phyloP scores from a whole-genome alignment of 2,329 filamentous ascomycete genomes.

The Albophoma yamanashiensis region DNA sequence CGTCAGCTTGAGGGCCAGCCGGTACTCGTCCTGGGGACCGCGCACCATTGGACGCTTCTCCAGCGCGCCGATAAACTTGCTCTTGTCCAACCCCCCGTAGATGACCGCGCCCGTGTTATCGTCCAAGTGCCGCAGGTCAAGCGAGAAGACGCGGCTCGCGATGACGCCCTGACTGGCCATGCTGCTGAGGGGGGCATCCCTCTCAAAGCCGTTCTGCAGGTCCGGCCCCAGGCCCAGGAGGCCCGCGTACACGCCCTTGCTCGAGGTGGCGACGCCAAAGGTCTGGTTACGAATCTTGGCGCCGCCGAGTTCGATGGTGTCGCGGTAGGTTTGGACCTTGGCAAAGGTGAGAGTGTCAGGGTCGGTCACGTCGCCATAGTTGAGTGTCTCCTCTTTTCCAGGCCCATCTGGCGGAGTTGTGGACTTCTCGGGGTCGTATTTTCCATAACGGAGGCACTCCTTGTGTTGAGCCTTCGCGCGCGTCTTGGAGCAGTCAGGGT shows the following conservation, averaged over 20 bases:
- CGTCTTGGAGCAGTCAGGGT: slow-evolving; percentile 34
- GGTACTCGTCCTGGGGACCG: slow-evolving; percentile 22
- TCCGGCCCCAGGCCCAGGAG: slow-evolving; percentile 40
- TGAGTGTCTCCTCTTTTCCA: slow-evolving; percentile 24
- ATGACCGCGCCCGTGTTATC: slow-evolving; percentile 36
- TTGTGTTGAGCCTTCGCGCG: slow-evolving; percentile 18
- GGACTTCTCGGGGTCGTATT: slow-evolving; percentile 32
- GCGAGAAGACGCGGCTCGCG: slow-evolving; percentile 36
- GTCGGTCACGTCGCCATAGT: slow-evolving; percentile 28
- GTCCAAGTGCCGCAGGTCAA: slow-evolving; percentile 36
- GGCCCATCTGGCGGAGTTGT: slow-evolving; percentile 25
- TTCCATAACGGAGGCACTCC: slow-evolving; percentile 29
- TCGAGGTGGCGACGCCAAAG: slow-evolving; percentile 35
- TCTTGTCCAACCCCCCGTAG: slow-evolving; percentile 42
- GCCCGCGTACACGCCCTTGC: slow-evolving; percentile 37
- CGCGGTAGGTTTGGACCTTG: slow-evolving; percentile 33
- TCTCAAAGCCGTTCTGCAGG: slow-evolving; percentile 24
- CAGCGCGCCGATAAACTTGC: slow-evolving; percentile 37
- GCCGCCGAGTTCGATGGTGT: slow-evolving; percentile 33
- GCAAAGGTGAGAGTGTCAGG: slow-evolving; percentile 23
- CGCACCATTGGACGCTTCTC: slow-evolving; percentile 30
- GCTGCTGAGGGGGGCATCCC: slow-evolving; percentile 34
- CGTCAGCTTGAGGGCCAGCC: slow-evolving; percentile 22
- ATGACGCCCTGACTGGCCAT: slow-evolving; percentile 36
- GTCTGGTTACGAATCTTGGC: slow-evolving; percentile 32